Percentiles rank a stretch among this genome's conserved stretches.
Evolutionary conservation across 2,329 filamentous ascomycete species (phyloP).

Genomic region (Aspergillus unguis): DNA sequence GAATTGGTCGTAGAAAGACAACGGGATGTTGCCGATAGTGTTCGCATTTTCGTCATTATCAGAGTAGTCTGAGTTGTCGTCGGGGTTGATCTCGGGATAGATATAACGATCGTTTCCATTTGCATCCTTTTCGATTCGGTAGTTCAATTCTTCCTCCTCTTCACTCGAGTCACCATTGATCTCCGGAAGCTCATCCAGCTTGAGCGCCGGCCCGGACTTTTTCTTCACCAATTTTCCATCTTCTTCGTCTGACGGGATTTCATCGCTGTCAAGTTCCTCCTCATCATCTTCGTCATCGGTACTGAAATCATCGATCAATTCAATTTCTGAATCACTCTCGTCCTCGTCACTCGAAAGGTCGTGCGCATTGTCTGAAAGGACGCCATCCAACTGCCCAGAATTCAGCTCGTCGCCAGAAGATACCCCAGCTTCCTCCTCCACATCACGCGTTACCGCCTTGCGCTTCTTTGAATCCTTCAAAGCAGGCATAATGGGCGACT

Average conservation of each 20-base stretch:
- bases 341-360: slow-evolving; percentile 38
- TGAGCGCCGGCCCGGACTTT: slow-evolving; percentile 27
- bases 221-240: slow-evolving; percentile 36
- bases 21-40: slow-evolving; percentile 91
- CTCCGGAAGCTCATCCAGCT: slow-evolving; percentile 9
- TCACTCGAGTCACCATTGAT: slow-evolving; percentile 25
- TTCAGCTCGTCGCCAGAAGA: slow-evolving; percentile 61
- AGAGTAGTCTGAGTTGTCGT: slow-evolving; percentile 94
- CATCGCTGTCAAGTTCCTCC: slow-evolving; percentile 49
- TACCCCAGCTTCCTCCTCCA: slow-evolving; percentile 47
- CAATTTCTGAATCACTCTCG: slow-evolving; percentile 47
- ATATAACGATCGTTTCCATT: slow-evolving; percentile 88
- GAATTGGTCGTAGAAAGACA: slow-evolving; percentile 95
- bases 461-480: slow-evolving; percentile 56
- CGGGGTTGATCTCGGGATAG: slow-evolving; percentile 88
- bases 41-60: slow-evolving; percentile 76
- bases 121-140: slow-evolving; percentile 69
- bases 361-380: slow-evolving; percentile 42
- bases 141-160: slow-evolving; percentile 49
- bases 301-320: slow-evolving; percentile 55
- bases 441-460: slow-evolving; percentile 59
- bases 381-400: slow-evolving; percentile 41
- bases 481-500: slow-evolving; percentile 30
- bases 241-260: slow-evolving; percentile 48
- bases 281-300: slow-evolving; percentile 51